Base-by-base conservation (phyloP, 495 filamentous ascomycete genomes). In the Daldinia vernicosa region DNA sequence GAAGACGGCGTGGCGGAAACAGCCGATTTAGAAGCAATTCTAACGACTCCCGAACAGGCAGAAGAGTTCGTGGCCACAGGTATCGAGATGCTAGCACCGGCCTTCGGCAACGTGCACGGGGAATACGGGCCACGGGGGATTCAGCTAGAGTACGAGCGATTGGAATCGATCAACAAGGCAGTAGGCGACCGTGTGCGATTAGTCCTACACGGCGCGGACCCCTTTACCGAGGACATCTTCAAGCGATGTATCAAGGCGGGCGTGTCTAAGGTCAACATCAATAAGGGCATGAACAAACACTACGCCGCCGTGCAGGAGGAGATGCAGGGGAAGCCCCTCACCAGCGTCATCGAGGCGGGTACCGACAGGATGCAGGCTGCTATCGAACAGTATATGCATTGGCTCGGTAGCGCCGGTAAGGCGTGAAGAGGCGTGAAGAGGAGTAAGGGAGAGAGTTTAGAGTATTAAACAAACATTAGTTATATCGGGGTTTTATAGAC, bases 81-180 rank as follows among this genome's bases (percentile, higher is more conserved):
- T 0, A 93, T 94, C 67, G 90, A 94, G 77, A 93, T 91, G 88
- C 78, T 95, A 15, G 92, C 92, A 11, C 93, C 93, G 0, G 91
- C 92, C 8, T 95, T 96, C 78, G 92, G 92, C 3, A 95, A 95
- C 76, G 90, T 96, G 39, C 92, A 95, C 81, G 92, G 93, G 6
- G 88, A 90, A 71, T 96, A 95, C 79, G 92, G 92, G 0, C 87
- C 89, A 0, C 78, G 90, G 11, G 92, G 92, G 0, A 90, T 93
- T 27, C 86, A 86, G 81, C 75, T 93, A 43, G 91, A 93, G 77
- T 94, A 90, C 79, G 89, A 90, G 30, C 82, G 91, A 28, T 79
- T 95, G 56, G 75, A 86, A 69, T 78, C 77, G 11, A 92, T 95
- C 75, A 85, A 88, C 63, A 78, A 87, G 65, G 80, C 81, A 22